Conservation (phyloP, 208 protist species). For the Herpetomonas tarakana region DNA sequence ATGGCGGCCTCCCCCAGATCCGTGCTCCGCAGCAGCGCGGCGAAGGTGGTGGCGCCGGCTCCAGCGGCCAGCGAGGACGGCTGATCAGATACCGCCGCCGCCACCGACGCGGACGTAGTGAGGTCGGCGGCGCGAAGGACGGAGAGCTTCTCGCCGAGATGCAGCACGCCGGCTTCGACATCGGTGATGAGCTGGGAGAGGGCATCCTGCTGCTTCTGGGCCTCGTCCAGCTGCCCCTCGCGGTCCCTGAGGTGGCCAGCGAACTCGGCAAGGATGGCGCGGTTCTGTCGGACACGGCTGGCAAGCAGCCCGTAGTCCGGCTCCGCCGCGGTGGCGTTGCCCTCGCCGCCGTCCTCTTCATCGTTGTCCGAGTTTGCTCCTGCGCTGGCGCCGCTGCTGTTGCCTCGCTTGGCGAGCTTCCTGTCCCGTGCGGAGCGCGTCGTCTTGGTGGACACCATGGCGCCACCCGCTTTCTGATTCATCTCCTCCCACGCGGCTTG, state of each 20-base stretch:
- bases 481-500: slow-evolving; percentile 66
- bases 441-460: slow-evolving; percentile 25
- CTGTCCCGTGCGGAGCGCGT: slow-evolving; percentile 37
- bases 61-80: neutral
- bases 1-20: neutral
- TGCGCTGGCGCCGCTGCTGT: slow-evolving; percentile 4
- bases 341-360: slow-evolving; percentile 6
- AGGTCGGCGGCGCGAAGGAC: slow-evolving; percentile 9
- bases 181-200: slow-evolving; percentile 70
- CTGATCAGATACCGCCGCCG: neutral
- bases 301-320: slow-evolving; percentile 35
- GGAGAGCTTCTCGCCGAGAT: slow-evolving; percentile 73
- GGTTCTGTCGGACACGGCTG: slow-evolving; percentile 24
- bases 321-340: neutral
- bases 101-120: neutral
- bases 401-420: neutral
- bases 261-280: slow-evolving; percentile 78
- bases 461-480: slow-evolving; percentile 63
- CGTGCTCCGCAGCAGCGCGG: neutral
- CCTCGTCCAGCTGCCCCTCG: slow-evolving; percentile 29
- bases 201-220: slow-evolving; percentile 41
- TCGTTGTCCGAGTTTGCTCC: slow-evolving; percentile 7
- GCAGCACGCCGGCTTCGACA: slow-evolving; percentile 78
- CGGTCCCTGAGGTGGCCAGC: slow-evolving; percentile 63
- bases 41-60: neutral